These are phyloP conservation scores for Dryas integrifolia DNA, from an alignment of 331 rosid genomes.

Conservation along the genomic window DNA sequence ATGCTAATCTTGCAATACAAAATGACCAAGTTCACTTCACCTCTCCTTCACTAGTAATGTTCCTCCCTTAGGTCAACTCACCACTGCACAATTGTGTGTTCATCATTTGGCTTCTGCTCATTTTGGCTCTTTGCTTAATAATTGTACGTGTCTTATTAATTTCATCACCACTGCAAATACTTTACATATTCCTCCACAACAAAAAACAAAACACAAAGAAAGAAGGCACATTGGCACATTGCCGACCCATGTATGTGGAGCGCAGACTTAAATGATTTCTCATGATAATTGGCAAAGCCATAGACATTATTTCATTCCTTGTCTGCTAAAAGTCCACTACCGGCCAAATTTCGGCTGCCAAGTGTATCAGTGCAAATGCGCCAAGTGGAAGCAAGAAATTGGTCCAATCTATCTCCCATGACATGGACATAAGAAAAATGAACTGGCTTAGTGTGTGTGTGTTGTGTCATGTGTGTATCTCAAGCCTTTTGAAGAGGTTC, in stretches of 20 bases:
- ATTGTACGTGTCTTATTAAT: no score
- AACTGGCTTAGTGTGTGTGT: not conserved
- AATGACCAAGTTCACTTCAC: constrained; percentile 40
- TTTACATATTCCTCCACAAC: constrained; percentile 26
- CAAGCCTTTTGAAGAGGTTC: constrained; percentile 26
- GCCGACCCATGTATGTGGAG: constrained; percentile 33
- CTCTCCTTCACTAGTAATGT: constrained; percentile 25
- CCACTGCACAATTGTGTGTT: constrained; percentile 17
- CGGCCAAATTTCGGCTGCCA: constrained; percentile 31
- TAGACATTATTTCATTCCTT: constrained; percentile 30
- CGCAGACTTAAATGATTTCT: constrained; percentile 27
- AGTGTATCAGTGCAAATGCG: constrained; percentile 25
- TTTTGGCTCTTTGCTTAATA: constrained; percentile 4
- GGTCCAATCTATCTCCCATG: constrained; percentile 19
- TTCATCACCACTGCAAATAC: not conserved
- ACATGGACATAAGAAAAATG: constrained; percentile 27
- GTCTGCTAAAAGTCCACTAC: constrained; percentile 34
- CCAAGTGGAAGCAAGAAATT: constrained; percentile 25
- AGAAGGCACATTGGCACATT: constrained; percentile 17
- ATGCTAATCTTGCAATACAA: constrained; percentile 19
- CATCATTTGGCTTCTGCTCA: constrained; percentile 14
- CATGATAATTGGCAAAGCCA: constrained; percentile 26
- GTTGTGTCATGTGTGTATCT: constrained; percentile 20
- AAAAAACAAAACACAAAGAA: constrained; percentile 14
- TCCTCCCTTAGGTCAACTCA: constrained; percentile 35